A percentile compares a stretch with the other conserved stretches of the same genome.
Conservation (phyloP, 306 rosid species). For the Prosopis cineraria region DNA sequence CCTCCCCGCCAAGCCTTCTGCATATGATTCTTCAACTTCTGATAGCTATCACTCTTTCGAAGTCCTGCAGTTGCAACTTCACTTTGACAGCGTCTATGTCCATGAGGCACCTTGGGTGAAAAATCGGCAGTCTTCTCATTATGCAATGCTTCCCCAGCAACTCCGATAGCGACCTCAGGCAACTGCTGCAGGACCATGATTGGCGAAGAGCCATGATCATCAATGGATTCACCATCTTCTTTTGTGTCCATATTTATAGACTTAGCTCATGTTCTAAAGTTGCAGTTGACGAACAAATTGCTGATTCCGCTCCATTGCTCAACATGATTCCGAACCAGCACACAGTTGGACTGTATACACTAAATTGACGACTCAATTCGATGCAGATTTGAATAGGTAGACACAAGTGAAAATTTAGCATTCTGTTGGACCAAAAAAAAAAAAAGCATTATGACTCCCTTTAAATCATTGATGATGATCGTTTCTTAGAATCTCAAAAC, state of each 20-base stretch:
- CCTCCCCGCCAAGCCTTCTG: slow-evolving; percentile 82
- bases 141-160: slow-evolving; percentile 63
- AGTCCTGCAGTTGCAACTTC: slow-evolving; percentile 47
- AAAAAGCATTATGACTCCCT: slow-evolving; percentile 17
- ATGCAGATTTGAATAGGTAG: slow-evolving; percentile 20
- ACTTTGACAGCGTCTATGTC: slow-evolving; percentile 69
- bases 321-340: slow-evolving; percentile 22
- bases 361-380: slow-evolving; percentile 31
- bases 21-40: slow-evolving; percentile 66
- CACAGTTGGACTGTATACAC: slow-evolving; percentile 34
- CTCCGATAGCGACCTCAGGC: slow-evolving; percentile 66
- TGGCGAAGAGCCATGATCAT: slow-evolving; percentile 55
- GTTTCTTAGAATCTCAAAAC: slow-evolving; percentile 31
- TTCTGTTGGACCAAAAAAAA: no score
- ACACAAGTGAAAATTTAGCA: slow-evolving; percentile 34
- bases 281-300: slow-evolving; percentile 38
- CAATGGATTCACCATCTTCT: slow-evolving; percentile 53
- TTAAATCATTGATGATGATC: slow-evolving; percentile 35
- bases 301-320: slow-evolving; percentile 27
- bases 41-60: slow-evolving; percentile 59
- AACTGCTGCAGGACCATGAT: slow-evolving; percentile 59
- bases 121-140: slow-evolving; percentile 42
- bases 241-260: slow-evolving; percentile 55
- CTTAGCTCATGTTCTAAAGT: slow-evolving; percentile 48
- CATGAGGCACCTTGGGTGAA: slow-evolving; percentile 42